Evolutionary conservation across 768 basidiomycete species (phyloP).

Genomic region (Kwoniella sp.): DNA sequence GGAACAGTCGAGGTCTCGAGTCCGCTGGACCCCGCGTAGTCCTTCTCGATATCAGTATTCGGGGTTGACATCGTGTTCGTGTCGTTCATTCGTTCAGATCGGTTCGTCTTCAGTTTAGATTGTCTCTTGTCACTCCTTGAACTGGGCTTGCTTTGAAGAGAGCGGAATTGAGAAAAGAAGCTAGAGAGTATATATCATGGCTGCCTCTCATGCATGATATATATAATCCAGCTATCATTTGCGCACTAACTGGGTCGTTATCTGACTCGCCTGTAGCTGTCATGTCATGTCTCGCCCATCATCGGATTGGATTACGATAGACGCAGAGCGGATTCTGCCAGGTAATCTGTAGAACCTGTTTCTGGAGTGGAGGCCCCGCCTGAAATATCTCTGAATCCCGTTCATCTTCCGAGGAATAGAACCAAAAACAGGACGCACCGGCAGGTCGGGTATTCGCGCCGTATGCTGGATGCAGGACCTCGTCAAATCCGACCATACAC

Average conservation of each 20-base stretch:
- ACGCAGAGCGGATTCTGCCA: neutral
- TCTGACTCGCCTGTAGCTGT: neutral
- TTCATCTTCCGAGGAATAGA: slow-evolving; percentile 19
- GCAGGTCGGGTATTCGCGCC: neutral
- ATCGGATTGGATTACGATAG: neutral
- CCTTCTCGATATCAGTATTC: slow-evolving; percentile 18
- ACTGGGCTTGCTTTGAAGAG: neutral
- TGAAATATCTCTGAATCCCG: neutral
- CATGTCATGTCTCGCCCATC: neutral
- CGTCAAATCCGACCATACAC: no score
- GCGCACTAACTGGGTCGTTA: neutral
- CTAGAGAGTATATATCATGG: neutral
- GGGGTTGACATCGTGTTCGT: neutral
- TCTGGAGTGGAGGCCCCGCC: neutral
- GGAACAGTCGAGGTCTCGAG: slow-evolving; percentile 8
- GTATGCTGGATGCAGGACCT: no score
- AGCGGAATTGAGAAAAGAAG: neutral
- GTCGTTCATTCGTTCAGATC: neutral
- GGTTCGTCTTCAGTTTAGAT: neutral
- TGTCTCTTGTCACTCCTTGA: neutral
- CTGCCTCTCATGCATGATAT: neutral
- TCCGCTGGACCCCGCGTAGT: slow-evolving; percentile 1
- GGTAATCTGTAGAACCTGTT: neutral
- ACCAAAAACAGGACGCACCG: neutral
- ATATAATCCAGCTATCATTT: neutral